Evolutionary conservation across 2,329 filamentous ascomycete species (phyloP).

Genomic region (Fusarium sulawesiense): DNA sequence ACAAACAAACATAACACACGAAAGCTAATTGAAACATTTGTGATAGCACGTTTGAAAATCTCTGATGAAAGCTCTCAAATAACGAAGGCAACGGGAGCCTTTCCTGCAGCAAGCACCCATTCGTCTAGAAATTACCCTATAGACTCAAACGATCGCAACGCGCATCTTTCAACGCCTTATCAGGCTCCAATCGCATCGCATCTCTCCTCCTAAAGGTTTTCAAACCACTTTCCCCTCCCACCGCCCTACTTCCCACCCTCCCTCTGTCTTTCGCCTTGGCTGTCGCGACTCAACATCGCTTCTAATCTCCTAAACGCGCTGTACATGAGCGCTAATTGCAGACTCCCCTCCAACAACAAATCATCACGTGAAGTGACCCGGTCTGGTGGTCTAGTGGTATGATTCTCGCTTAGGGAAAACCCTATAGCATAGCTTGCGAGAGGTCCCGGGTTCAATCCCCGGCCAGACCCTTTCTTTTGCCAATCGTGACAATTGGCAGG

Average conservation of each 20-base stretch:
- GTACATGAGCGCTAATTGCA: background rate
- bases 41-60: accelerated
- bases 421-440: conserved; percentile 52
- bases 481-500: accelerated
- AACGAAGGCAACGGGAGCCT: background rate
- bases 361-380: conserved; percentile 24
- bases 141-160: background rate
- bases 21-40: background rate
- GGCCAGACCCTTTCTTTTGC: conserved; percentile 52
- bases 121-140: background rate
- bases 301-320: accelerated
- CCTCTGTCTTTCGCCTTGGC: too few relatives aligned
- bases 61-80: background rate
- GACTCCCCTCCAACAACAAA: accelerated
- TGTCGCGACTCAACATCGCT: too few relatives aligned
- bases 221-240: too few relatives aligned
- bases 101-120: background rate
- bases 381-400: conserved; percentile 49
- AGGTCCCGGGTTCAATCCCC: conserved; percentile 61
- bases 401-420: conserved; percentile 50
- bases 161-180: background rate
- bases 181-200: background rate
- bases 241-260: too few relatives aligned
- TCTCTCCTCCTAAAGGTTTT: background rate
- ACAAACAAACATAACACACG: background rate